These are phyloP conservation scores for Tephrocybe sp. DNA, from an alignment of 768 basidiomycete genomes.

Conservation along the genomic window DNA sequence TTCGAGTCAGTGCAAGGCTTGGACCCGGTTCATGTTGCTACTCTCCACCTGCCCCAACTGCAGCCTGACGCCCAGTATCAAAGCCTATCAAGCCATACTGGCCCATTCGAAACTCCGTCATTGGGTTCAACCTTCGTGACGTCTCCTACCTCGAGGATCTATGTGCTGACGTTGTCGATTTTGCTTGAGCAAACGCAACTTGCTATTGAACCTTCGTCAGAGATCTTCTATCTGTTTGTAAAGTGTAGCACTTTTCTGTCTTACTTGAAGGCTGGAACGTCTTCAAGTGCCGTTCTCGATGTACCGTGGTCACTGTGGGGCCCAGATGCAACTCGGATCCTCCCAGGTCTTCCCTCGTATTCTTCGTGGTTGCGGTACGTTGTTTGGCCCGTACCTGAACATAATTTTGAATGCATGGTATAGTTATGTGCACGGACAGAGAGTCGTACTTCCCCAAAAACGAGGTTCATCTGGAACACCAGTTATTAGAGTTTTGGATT, in stretches of 20 bases:
- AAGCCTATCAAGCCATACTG: slow-evolving; percentile 28
- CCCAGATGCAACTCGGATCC: background rate
- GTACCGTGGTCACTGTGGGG: slow-evolving; percentile 2
- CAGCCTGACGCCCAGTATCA: slow-evolving; percentile 7
- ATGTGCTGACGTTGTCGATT: slow-evolving; percentile 10
- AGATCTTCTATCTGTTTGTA: slow-evolving; percentile 11
- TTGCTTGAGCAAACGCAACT: slow-evolving; percentile 1
- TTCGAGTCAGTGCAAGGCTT: slow-evolving; percentile 24
- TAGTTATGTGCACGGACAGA: slow-evolving; percentile 22
- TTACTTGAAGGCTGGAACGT: slow-evolving; percentile 9
- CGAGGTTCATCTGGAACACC: background rate
- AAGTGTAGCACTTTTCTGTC: slow-evolving; percentile 10
- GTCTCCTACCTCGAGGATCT: slow-evolving; percentile 9
- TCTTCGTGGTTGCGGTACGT: slow-evolving; percentile 24
- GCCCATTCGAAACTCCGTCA: slow-evolving; percentile 27
- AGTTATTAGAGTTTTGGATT: slow-evolving; percentile 16
- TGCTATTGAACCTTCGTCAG: background rate
- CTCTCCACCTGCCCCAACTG: slow-evolving; percentile 18
- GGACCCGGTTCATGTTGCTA: slow-evolving; percentile 10
- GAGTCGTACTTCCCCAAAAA: slow-evolving; percentile 14
- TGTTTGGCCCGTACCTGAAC: background rate
- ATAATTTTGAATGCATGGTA: background rate
- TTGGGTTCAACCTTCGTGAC: slow-evolving; percentile 23
- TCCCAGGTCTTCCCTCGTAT: slow-evolving; percentile 14
- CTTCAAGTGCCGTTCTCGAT: no score